phyloP scores from a whole-genome alignment of 2,329 filamentous ascomycete species.

The Tolypocladium paradoxum region DNA sequence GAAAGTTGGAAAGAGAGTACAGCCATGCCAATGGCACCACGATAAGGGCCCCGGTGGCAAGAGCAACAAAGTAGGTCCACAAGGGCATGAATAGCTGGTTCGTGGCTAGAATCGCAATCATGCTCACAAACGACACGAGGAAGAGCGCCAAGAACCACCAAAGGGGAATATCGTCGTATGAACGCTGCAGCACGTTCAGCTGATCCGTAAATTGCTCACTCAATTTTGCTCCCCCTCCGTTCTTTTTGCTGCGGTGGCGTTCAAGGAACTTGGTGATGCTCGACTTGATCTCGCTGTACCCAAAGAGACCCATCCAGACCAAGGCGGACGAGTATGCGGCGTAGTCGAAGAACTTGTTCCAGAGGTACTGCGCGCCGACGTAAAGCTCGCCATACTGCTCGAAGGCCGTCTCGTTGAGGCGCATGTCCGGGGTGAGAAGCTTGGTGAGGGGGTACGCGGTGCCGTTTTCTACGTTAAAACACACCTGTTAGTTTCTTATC shows the following conservation, averaged over 20 bases:
- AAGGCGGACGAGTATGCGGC: conserved; percentile 47
- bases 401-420: conserved; percentile 38
- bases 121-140: conserved; percentile 32
- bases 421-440: conserved; percentile 21
- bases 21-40: conserved; percentile 49
- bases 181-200: conserved; percentile 46
- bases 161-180: conserved; percentile 45
- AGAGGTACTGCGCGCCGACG: conserved; percentile 45
- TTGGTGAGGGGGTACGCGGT: conserved; percentile 21
- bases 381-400: conserved; percentile 42
- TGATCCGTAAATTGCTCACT: conserved; percentile 47
- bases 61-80: conserved; percentile 48
- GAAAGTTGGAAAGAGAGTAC: conserved; percentile 47
- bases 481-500: neutral
- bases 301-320: conserved; percentile 48
- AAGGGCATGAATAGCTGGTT: conserved; percentile 46
- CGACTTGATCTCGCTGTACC: conserved; percentile 33
- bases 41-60: conserved; percentile 41
- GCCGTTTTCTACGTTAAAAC: conserved; percentile 14
- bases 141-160: conserved; percentile 49
- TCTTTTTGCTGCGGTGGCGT: conserved; percentile 17
- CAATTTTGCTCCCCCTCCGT: conserved; percentile 19
- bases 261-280: conserved; percentile 32
- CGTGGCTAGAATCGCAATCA: conserved; percentile 37
- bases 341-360: conserved; percentile 50